Evolutionary conservation across 805 yeast species (phyloP).

Genomic region (Cyberlindnera euphorbiae): DNA sequence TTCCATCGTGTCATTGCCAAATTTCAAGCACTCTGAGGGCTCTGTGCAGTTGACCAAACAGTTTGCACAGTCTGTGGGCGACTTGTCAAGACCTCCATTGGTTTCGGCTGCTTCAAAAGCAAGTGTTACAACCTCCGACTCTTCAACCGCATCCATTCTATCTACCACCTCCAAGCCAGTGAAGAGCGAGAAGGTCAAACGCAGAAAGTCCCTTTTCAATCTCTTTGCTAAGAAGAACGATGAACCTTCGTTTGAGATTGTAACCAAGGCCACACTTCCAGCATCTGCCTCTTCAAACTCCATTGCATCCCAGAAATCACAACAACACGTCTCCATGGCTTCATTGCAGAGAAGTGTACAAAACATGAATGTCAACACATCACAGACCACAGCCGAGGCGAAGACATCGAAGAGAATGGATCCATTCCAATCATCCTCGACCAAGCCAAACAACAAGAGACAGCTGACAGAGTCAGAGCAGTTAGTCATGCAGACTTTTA

Average conservation of each 20-base stretch:
- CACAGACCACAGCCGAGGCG: too few species aligned
- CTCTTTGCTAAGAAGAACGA: constrained; percentile 17
- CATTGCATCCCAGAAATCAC: neutral
- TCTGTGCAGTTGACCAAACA: constrained; percentile 8
- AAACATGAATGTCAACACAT: constrained; percentile 1
- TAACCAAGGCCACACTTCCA: constrained; percentile 13
- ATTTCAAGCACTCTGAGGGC: constrained; percentile 7
- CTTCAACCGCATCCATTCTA: neutral
- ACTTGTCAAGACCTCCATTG: constrained; percentile 2
- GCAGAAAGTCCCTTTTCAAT: constrained; percentile 23
- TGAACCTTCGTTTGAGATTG: constrained; percentile 25
- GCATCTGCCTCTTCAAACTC: neutral
- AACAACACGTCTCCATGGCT: constrained; percentile 9
- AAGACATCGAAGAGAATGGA: too few species aligned
- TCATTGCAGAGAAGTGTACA: constrained; percentile 10
- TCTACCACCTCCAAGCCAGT: neutral
- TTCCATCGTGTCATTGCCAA: constrained; percentile 16
- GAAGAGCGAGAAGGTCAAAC: constrained; percentile 11
- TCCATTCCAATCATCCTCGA: neutral
- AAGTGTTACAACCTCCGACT: too few species aligned
- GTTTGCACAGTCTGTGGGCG: constrained; percentile 10
- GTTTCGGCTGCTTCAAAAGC: too few species aligned
- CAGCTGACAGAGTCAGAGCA: constrained; percentile 9
- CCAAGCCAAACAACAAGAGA: neutral
- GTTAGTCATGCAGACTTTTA: constrained; percentile 5